Percentiles rank a stretch among this genome's conserved stretches.
Conservation (phyloP, 1,139 yeast genomes). For the Candida tropicalis region DNA sequence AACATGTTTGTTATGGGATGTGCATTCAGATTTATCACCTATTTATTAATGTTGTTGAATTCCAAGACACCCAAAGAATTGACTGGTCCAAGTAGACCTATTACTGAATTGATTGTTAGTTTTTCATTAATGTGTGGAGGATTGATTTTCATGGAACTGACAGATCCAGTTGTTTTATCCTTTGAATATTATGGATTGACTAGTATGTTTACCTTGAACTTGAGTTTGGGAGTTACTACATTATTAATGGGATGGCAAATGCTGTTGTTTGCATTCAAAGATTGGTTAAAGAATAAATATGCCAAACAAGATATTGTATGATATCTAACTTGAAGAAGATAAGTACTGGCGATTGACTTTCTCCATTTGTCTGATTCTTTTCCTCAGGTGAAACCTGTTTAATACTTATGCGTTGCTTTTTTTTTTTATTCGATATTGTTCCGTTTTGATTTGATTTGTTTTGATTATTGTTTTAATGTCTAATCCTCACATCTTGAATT, state of each 20-base stretch:
- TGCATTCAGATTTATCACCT: slow-evolving; percentile 71
- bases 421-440: neutral
- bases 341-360: too few species aligned
- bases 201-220: slow-evolving; percentile 86
- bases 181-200: slow-evolving; percentile 86
- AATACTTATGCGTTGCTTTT: neutral
- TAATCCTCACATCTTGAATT: neutral
- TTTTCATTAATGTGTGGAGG: slow-evolving; percentile 89
- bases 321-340: too few species aligned
- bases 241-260: slow-evolving; percentile 92
- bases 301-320: slow-evolving; percentile 7
- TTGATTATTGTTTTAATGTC: neutral
- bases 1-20: slow-evolving; percentile 76
- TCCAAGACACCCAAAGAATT: slow-evolving; percentile 25
- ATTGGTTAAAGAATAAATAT: slow-evolving; percentile 38
- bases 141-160: slow-evolving; percentile 85
- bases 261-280: slow-evolving; percentile 66
- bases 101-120: slow-evolving; percentile 78
- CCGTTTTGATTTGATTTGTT: neutral
- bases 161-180: slow-evolving; percentile 80
- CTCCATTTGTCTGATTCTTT: slow-evolving; percentile 1
- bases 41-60: slow-evolving; percentile 54
- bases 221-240: slow-evolving; percentile 76
- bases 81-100: slow-evolving; percentile 60
- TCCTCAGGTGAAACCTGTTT: neutral